Conservation (phyloP, 805 yeast species). For the Candida insectorum region DNA sequence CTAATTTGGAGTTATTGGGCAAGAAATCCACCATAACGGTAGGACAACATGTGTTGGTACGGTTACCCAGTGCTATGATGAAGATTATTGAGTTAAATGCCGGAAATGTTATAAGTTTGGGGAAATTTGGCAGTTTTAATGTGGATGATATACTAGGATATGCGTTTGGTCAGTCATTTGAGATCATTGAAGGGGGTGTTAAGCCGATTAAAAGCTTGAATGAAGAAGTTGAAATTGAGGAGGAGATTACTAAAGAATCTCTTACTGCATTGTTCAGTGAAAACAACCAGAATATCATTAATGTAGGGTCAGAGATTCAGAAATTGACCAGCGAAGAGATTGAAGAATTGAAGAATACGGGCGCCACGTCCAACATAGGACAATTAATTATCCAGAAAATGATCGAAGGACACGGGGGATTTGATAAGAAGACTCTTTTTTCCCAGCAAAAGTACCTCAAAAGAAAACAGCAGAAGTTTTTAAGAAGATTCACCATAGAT, state of each 20-base stretch:
- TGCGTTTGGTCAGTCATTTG: constrained; percentile 87
- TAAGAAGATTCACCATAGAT: constrained; percentile 80
- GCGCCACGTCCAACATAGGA: constrained; percentile 60
- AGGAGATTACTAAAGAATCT: constrained; percentile 35
- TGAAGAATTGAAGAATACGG: constrained; percentile 72
- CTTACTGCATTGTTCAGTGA: constrained; percentile 46
- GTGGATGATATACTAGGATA: constrained; percentile 75
- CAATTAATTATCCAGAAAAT: constrained; percentile 77
- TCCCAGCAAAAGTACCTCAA: constrained; percentile 91
- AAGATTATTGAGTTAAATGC: constrained; percentile 67
- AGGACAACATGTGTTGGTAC: no score
- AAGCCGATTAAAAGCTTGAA: constrained; percentile 45
- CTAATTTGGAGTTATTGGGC: no score
- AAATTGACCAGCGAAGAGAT: constrained; percentile 75
- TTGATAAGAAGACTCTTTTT: constrained; percentile 81
- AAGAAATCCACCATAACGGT: no score
- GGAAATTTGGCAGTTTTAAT: constrained; percentile 86
- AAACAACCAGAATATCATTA: constrained; percentile 61
- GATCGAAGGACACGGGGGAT: constrained; percentile 79
- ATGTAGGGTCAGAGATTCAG: constrained; percentile 71
- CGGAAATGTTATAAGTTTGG: constrained; percentile 64
- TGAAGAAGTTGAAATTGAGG: constrained; percentile 33
- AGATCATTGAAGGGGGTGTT: constrained; percentile 60
- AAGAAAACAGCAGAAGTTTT: constrained; percentile 88
- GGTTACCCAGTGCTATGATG: constrained; percentile 78